phyloP scores from a whole-genome alignment of 306 rosid genomes.

The Ormosia semicastrata region DNA sequence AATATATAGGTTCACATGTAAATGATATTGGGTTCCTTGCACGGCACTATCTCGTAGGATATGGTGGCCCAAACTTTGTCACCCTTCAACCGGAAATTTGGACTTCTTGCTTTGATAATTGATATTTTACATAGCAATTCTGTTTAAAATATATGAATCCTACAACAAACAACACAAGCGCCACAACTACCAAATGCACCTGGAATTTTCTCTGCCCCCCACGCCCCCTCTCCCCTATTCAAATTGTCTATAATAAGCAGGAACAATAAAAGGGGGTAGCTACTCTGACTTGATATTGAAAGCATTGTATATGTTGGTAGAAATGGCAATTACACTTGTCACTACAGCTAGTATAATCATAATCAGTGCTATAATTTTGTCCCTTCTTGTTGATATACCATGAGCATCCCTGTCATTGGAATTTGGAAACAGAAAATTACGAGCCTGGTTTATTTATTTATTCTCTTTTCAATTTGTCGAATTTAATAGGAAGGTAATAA shows the following conservation, averaged over 20 bases:
- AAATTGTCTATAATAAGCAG: neutral
- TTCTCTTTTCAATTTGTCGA: neutral
- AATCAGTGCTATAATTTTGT: conserved; percentile 52
- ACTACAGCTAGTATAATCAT: conserved; percentile 70
- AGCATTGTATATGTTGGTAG: conserved; percentile 51
- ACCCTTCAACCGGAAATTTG: neutral
- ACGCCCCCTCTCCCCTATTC: neutral
- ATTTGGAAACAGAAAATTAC: conserved; percentile 18
- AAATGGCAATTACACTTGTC: conserved; percentile 76
- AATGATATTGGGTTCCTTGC: neutral
- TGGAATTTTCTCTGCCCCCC: neutral
- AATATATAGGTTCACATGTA: neutral
- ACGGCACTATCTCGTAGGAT: neutral
- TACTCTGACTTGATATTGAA: conserved; percentile 33
- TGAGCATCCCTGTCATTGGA: conserved; percentile 59
- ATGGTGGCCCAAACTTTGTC: neutral
- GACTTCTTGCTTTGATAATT: neutral
- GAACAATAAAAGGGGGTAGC: neutral
- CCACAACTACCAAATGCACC: neutral
- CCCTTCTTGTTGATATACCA: conserved; percentile 70
- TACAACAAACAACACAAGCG: conserved; percentile 21
- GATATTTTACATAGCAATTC: conserved; percentile 7
- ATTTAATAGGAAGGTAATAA: neutral
- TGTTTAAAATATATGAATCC: neutral
- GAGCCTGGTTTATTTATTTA: neutral